Evolutionary conservation across 371 early-diverging fungal genomes (phyloP).

Genomic region (Mortierella sp.): DNA sequence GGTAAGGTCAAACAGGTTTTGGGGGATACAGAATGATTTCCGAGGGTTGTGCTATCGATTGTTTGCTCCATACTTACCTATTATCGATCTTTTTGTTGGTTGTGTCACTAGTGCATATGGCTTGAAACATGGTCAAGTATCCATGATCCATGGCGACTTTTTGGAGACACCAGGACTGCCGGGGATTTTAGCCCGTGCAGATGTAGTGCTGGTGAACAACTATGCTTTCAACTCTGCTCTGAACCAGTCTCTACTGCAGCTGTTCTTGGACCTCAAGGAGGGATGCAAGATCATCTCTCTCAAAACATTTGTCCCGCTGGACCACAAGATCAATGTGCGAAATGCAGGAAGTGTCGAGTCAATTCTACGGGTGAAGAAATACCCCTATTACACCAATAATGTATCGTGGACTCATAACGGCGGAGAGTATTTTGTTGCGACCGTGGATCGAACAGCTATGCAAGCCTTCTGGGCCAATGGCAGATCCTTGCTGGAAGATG

Average conservation of each 20-base stretch:
- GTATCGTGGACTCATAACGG: constrained; percentile 95
- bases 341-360: constrained; percentile 85
- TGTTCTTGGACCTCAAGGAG: constrained; percentile 92
- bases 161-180: constrained; percentile 71
- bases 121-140: constrained; percentile 71
- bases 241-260: constrained; percentile 83
- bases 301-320: constrained; percentile 81
- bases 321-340: constrained; percentile 80
- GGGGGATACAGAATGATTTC: too few relatives aligned
- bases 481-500: constrained; percentile 23
- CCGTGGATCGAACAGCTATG: constrained; percentile 79
- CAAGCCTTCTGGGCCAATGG: constrained; percentile 62
- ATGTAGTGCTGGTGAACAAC: constrained; percentile 94
- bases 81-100: not conserved
- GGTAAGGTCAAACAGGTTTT: constrained; percentile 55
- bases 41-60: not conserved
- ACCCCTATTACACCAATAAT: constrained; percentile 82
- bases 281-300: constrained; percentile 87
- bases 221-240: constrained; percentile 89
- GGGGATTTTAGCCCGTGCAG: constrained; percentile 79
- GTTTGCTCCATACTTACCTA: not conserved
- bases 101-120: constrained; percentile 63
- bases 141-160: constrained; percentile 81
- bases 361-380: constrained; percentile 80
- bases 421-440: constrained; percentile 88